Conservation (phyloP, 2,329 filamentous ascomycete species). For the Macroventuria anomochaeta region DNA sequence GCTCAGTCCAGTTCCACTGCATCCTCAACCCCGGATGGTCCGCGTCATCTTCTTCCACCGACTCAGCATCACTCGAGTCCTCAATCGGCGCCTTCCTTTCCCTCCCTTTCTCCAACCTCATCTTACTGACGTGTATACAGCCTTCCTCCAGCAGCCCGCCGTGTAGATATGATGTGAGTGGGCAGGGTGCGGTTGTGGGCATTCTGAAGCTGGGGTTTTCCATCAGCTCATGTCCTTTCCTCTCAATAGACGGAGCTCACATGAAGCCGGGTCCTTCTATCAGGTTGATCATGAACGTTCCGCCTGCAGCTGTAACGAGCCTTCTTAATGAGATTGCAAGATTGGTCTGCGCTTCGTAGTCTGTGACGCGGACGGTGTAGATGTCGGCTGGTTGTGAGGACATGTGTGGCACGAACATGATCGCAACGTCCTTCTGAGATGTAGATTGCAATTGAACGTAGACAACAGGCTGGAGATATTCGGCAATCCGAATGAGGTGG, state of each 20-base stretch:
- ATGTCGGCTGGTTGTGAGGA: slow-evolving; percentile 18
- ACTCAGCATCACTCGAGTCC: slow-evolving; percentile 15
- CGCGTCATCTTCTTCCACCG: slow-evolving; percentile 13
- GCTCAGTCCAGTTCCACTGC: slow-evolving; percentile 24
- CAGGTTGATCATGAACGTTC: slow-evolving; percentile 17
- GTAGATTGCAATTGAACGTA: too few species aligned
- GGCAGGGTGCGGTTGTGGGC: slow-evolving; percentile 12
- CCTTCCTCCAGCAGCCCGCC: slow-evolving; percentile 27
- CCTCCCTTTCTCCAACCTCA: slow-evolving; percentile 2
- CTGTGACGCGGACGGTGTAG: slow-evolving; percentile 21
- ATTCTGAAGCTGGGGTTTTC: slow-evolving; percentile 27
- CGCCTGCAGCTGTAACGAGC: slow-evolving; percentile 15
- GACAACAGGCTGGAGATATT: too few species aligned
- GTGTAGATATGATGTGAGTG: slow-evolving; percentile 19
- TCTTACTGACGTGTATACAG: slow-evolving; percentile 19
- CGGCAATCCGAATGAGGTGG: too few species aligned
- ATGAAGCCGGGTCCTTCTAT: slow-evolving; percentile 22
- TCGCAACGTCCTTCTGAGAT: not conserved
- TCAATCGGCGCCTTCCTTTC: not conserved
- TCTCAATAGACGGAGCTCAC: too few species aligned
- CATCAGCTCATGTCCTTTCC: too few species aligned
- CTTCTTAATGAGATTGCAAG: slow-evolving; percentile 10
- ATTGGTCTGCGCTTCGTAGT: slow-evolving; percentile 11
- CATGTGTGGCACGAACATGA: slow-evolving; percentile 13
- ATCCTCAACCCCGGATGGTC: slow-evolving; percentile 22